These are phyloP conservation scores for Xylaria grammica DNA, from an alignment of 495 filamentous ascomycete species.

Conservation along the genomic window DNA sequence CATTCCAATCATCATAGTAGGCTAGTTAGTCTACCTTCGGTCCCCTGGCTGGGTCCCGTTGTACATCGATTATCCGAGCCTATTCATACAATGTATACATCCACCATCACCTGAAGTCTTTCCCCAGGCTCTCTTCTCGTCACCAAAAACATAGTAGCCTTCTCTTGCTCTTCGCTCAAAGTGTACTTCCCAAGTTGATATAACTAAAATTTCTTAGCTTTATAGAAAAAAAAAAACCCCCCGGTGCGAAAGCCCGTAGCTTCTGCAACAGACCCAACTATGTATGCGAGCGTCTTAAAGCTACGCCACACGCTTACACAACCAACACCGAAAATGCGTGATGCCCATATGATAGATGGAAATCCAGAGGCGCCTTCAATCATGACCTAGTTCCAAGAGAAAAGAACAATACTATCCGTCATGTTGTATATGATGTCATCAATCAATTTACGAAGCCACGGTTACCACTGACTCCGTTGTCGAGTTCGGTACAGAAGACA, in stretches of 20 bases:
- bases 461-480: constrained; percentile 30
- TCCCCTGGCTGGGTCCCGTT: neutral
- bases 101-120: neutral
- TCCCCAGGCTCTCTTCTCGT: neutral
- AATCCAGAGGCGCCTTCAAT: constrained; percentile 21
- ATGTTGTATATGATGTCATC: constrained; percentile 17
- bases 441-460: constrained; percentile 30
- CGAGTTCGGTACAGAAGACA: constrained; percentile 26
- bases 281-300: neutral
- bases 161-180: neutral
- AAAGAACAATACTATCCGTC: constrained; percentile 3
- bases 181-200: constrained; percentile 15
- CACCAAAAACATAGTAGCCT: neutral
- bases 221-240: constrained; percentile 11
- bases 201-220: constrained; percentile 1
- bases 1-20: constrained; percentile 11
- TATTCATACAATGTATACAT: constrained; percentile 22
- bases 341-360: constrained; percentile 13
- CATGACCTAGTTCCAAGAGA: constrained; percentile 11
- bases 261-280: constrained; percentile 2
- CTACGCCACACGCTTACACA: neutral
- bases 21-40: neutral
- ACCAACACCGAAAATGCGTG: constrained; percentile 19
- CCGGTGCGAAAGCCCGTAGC: too few relatives aligned
- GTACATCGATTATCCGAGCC: constrained; percentile 21